Evolutionary conservation across 164 flowering plant genomes (phyloP).

Genomic region (Litsea cubeba): DNA sequence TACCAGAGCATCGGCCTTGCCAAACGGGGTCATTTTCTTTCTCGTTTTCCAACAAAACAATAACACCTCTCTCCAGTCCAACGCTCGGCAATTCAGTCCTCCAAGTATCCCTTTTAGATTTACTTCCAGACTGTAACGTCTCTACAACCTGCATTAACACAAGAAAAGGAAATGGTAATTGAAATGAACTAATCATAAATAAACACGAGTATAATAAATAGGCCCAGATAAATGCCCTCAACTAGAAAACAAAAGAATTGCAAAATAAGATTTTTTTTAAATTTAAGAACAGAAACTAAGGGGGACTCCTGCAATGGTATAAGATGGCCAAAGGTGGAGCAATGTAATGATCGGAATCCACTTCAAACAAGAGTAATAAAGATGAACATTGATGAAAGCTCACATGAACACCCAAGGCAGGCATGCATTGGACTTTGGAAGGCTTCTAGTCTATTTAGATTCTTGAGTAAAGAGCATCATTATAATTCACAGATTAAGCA

Average conservation of each 20-base stretch:
- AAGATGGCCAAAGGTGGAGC: too few species aligned
- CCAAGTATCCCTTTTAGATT: slow-evolving; percentile 75
- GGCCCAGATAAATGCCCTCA: background rate
- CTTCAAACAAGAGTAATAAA: too few species aligned
- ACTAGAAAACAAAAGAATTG: background rate
- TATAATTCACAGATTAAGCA: too few species aligned
- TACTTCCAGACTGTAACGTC: slow-evolving; percentile 63
- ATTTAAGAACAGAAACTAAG: background rate
- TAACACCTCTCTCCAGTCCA: slow-evolving; percentile 60
- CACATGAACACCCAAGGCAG: too few species aligned
- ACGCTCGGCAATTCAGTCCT: slow-evolving; percentile 54
- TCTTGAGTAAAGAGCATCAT: too few species aligned
- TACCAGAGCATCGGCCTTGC: slow-evolving; percentile 99
- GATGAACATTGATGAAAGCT: too few species aligned
- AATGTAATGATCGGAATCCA: too few species aligned
- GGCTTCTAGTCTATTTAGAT: too few species aligned
- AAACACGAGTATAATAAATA: too few species aligned
- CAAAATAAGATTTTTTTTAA: too few species aligned
- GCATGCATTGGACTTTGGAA: too few species aligned
- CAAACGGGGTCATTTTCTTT: slow-evolving; percentile 70
- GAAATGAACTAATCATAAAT: too few species aligned
- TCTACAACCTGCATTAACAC: slow-evolving; percentile 65
- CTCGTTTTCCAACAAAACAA: slow-evolving; percentile 59
- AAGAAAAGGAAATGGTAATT: background rate
- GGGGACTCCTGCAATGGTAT: background rate